Conservation (phyloP, 495 filamentous ascomycete species). For the Hypomontagnella monticulosa region DNA sequence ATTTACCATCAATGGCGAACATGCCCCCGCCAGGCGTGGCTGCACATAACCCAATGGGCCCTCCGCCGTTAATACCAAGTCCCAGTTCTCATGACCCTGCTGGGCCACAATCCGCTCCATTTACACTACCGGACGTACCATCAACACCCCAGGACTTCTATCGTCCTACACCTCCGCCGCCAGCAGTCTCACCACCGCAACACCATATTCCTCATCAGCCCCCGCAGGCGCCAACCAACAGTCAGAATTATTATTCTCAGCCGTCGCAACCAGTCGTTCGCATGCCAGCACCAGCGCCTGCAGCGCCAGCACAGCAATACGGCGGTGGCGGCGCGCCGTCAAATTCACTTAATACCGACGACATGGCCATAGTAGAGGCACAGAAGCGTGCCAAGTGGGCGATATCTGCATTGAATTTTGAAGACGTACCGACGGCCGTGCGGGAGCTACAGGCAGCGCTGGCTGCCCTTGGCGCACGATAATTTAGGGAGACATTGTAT, state of each 20-base stretch:
- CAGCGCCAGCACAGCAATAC: constrained; percentile 33
- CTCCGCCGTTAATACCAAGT: constrained; percentile 34
- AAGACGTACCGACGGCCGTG: constrained; percentile 91
- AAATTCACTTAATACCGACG: constrained; percentile 61
- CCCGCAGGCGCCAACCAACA: constrained; percentile 4
- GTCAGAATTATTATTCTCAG: constrained; percentile 29
- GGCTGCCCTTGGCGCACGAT: constrained; percentile 66
- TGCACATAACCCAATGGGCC: constrained; percentile 12
- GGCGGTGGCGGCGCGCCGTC: constrained; percentile 16
- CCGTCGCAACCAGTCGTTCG: constrained; percentile 30
- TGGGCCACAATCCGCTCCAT: constrained; percentile 21
- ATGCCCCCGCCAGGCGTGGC: constrained; percentile 41
- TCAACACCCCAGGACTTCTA: constrained; percentile 43
- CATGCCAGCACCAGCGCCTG: constrained; percentile 7
- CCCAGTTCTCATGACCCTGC: constrained; percentile 45
- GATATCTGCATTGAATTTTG: constrained; percentile 95
- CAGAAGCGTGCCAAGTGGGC: constrained; percentile 98
- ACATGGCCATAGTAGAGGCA: constrained; percentile 77
- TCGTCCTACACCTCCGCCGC: constrained; percentile 23
- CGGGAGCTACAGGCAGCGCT: constrained; percentile 83
- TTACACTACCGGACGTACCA: constrained; percentile 8
- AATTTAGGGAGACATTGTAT: neutral
- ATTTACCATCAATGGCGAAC: constrained; percentile 39
- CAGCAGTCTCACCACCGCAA: constrained; percentile 28
- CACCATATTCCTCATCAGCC: constrained; percentile 28